Percentiles rank a stretch among this genome's conserved stretches.
Conservation (phyloP, 805 yeast species). For the Danielozyma ontarioensis region DNA sequence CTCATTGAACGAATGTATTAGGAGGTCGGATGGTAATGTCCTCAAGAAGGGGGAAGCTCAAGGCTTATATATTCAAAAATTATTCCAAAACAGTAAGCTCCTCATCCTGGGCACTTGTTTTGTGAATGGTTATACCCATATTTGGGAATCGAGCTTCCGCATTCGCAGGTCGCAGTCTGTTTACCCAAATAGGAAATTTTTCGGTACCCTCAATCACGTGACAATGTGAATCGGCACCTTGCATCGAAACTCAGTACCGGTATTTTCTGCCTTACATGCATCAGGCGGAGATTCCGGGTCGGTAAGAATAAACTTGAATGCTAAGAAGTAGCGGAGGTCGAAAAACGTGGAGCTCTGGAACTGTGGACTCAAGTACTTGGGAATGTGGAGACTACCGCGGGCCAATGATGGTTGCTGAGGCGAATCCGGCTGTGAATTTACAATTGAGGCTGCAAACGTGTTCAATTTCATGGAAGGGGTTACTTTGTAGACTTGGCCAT, state of each 20-base stretch:
- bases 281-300: too few relatives aligned
- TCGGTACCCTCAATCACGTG: not conserved
- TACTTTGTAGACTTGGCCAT: slow-evolving; percentile 26
- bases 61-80: too few relatives aligned
- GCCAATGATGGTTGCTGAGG: slow-evolving; percentile 8
- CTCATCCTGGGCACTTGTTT: too few relatives aligned
- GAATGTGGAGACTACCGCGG: slow-evolving; percentile 26
- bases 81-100: too few relatives aligned
- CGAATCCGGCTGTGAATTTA: slow-evolving; percentile 5
- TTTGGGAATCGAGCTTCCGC: not conserved
- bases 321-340: slow-evolving; percentile 31
- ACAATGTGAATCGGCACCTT: slow-evolving; percentile 17
- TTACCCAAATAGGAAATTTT: not conserved
- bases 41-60: too few relatives aligned
- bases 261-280: slow-evolving; percentile 9
- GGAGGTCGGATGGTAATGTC: too few relatives aligned
- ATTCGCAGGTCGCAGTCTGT: not conserved
- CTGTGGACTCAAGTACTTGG: slow-evolving; percentile 26
- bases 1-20: not conserved
- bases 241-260: slow-evolving; percentile 25
- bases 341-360: slow-evolving; percentile 32
- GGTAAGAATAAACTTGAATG: slow-evolving; percentile 30
- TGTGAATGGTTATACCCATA: not conserved
- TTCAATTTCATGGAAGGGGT: slow-evolving; percentile 29
- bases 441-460: slow-evolving; percentile 25